Evolutionary conservation across 129 eudicot species (phyloP), one percentile per base, ranked within the genome.

Genomic region (Chrysanthemum lavandulifolium): DNA sequence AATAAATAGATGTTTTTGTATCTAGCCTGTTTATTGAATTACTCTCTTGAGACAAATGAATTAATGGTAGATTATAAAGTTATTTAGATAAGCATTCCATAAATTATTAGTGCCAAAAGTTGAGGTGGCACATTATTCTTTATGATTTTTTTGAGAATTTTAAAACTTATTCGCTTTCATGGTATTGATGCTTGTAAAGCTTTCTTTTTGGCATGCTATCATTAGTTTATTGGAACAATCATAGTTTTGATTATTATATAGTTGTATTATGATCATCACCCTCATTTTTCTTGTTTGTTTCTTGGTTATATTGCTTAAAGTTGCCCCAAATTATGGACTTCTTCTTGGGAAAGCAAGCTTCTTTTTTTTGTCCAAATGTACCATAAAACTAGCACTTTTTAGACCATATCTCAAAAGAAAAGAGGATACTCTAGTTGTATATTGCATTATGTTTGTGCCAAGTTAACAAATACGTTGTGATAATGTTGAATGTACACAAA

Each of bases 121-220:
- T 71, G 73, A 64, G 61, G 71, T 78, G 82, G 65, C 45, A 61
- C 7, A 36, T 61, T 68, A 60, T 77, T 60, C 63, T 62, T 50
- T 45, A 25, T 69, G 19, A 14, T n/a, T 77, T 60, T 61, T 53
- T 2, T 21, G 0, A 36, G 43, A n/a, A 61, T n/a, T n/a, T 36
- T 9, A 54, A 70, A 13, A 36, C 65, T 23, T 62, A 63, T 71
- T 62, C 60, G 67, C 53, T 71, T 78, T 71, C 66, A 78, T 71
- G 72, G 67, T 23, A 71, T 71, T 55, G 72, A 63, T 70, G 72
- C 76, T 78, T 63, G 27, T 70, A 70, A 78, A 78, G 77, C 82
- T 72, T 33, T 78, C 82, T 54, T 71, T 78, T 71, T 71, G 77
- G 72, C 67, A 78, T 70, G 72, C 67, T 63, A 69, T 69, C 36